These are phyloP conservation scores for Arachnomyces sp. DNA, from an alignment of 2,329 filamentous ascomycete genomes.

Conservation along the genomic window DNA sequence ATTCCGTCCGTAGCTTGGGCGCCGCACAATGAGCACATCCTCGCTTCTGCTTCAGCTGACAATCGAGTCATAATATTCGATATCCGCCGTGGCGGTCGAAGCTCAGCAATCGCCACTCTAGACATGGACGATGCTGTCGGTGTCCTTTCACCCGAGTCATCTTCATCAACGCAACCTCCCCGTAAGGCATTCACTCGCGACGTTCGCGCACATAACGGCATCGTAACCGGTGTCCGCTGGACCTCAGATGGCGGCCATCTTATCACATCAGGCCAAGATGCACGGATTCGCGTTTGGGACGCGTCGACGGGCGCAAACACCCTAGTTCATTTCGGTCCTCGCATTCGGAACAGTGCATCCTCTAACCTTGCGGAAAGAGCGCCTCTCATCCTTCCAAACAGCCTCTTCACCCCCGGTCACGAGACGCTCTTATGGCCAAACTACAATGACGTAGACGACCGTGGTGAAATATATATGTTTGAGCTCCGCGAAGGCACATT, in stretches of 20 bases:
- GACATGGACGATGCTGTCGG: constrained; percentile 80
- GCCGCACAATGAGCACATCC: constrained; percentile 66
- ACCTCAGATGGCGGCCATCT: constrained; percentile 70
- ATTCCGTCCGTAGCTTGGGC: constrained; percentile 72
- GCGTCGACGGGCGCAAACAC: constrained; percentile 74
- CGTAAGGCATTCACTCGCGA: constrained; percentile 38
- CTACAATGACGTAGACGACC: constrained; percentile 57
- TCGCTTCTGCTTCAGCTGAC: constrained; percentile 79
- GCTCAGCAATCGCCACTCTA: constrained; percentile 66
- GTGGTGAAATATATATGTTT: constrained; percentile 66
- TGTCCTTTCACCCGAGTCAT: constrained; percentile 38
- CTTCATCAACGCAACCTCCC: constrained; percentile 17
- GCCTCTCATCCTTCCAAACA: constrained; percentile 57
- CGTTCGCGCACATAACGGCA: constrained; percentile 63
- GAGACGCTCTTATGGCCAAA: constrained; percentile 77
- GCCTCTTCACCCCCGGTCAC: constrained; percentile 48
- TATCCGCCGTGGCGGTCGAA: constrained; percentile 60
- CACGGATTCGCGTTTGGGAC: constrained; percentile 81
- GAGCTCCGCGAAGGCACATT: constrained; percentile 70
- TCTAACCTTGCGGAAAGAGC: constrained; percentile 53
- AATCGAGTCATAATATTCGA: constrained; percentile 83
- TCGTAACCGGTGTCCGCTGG: constrained; percentile 81
- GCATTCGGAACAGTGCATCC: constrained; percentile 60
- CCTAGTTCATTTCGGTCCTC: constrained; percentile 77
- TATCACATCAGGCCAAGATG: constrained; percentile 74